These are phyloP conservation scores for Ziziphus jujuba DNA, from an alignment of 306 rosid genomes.

Conservation along the genomic window DNA sequence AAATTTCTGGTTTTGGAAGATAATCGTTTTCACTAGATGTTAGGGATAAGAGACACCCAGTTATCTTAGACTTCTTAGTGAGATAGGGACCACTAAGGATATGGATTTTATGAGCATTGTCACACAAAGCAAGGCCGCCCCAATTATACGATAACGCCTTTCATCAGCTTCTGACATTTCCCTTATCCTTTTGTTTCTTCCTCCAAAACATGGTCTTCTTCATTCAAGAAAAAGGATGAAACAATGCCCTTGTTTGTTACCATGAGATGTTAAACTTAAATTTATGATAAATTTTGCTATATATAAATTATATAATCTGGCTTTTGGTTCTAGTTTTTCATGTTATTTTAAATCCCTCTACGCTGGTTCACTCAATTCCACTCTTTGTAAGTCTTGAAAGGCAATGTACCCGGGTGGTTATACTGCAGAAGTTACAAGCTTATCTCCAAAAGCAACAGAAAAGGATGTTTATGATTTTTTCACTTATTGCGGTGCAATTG, in stretches of 20 bases:
- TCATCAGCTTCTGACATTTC: constrained; percentile 26
- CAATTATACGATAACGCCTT: constrained; percentile 35
- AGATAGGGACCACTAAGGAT: constrained; percentile 43
- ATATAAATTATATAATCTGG: constrained; percentile 14
- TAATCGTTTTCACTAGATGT: constrained; percentile 16
- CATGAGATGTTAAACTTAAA: constrained; percentile 10
- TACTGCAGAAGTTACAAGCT: constrained; percentile 72
- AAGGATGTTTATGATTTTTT: constrained; percentile 70
- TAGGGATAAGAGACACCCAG: not conserved
- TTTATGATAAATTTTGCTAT: not conserved
- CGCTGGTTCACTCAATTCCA: constrained; percentile 33
- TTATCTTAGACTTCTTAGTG: constrained; percentile 16
- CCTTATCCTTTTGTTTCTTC: constrained; percentile 42
- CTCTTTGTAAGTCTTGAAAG: constrained; percentile 13
- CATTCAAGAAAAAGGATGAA: constrained; percentile 24
- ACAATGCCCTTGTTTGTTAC: constrained; percentile 11
- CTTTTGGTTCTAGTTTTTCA: not conserved
- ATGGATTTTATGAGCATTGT: constrained; percentile 17
- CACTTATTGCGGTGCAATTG: constrained; percentile 70
- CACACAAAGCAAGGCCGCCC: constrained; percentile 23
- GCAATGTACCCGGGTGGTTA: constrained; percentile 68
- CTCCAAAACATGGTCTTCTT: constrained; percentile 20
- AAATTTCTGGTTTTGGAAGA: not conserved
- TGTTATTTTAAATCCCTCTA: constrained; percentile 25
- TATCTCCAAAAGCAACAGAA: constrained; percentile 76